A percentile compares a stretch with the other conserved stretches of the same genome.
Evolutionary conservation across 177 flowering plant species (phyloP).

Genomic region (Vitis hybrid): DNA sequence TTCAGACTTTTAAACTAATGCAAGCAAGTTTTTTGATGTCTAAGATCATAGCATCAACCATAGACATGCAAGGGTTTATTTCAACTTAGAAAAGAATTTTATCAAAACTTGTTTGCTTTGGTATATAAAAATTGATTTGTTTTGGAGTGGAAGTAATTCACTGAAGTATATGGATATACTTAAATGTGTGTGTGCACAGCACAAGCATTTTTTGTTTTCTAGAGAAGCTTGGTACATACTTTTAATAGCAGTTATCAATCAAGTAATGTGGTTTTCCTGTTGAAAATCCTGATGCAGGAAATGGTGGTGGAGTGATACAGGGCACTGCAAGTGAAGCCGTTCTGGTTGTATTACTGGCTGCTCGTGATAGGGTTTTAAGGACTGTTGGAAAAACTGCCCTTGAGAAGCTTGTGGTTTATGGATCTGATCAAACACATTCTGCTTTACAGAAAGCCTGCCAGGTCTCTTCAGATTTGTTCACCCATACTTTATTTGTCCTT

Average conservation of each 20-base stretch:
- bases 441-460: slow-evolving; percentile 85
- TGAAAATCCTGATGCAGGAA: slow-evolving; percentile 47
- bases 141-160: no score
- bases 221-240: neutral
- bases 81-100: neutral
- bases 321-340: slow-evolving; percentile 98
- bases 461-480: slow-evolving; percentile 32
- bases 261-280: neutral
- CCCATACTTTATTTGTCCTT: neutral
- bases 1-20: neutral
- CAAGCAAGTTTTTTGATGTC: neutral
- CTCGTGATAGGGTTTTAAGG: slow-evolving; percentile 70
- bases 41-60: neutral
- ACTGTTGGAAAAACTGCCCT: slow-evolving; percentile 57
- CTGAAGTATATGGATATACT: no score
- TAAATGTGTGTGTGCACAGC: no score
- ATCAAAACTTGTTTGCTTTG: no score
- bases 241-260: neutral
- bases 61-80: neutral
- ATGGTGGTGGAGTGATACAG: slow-evolving; percentile 97
- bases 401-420: slow-evolving; percentile 79
- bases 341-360: slow-evolving; percentile 77
- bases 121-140: no score
- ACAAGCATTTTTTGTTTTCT: neutral
- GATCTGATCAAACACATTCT: slow-evolving; percentile 90